These are phyloP conservation scores for Fusarium aywerte DNA, from an alignment of 2,329 filamentous ascomycete genomes.

Conservation along the genomic window DNA sequence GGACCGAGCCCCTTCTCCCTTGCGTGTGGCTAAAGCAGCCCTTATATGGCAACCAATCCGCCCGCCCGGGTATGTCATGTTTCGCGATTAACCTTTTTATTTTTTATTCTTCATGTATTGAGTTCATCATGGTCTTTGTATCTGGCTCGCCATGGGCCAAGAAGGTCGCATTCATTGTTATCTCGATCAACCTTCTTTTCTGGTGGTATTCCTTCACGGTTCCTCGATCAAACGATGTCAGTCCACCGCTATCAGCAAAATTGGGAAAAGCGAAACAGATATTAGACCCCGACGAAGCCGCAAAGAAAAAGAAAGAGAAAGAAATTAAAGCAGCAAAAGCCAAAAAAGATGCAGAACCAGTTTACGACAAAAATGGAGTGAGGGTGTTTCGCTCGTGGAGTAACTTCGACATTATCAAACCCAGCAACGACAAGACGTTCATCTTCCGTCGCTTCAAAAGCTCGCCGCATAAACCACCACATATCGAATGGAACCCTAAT, in stretches of 20 bases:
- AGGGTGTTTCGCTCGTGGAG: constrained; percentile 33
- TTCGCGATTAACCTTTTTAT: constrained; percentile 4
- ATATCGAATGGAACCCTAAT: constrained; percentile 31
- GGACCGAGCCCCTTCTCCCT: constrained; percentile 16
- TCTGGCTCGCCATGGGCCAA: constrained; percentile 35
- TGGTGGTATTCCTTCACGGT: constrained; percentile 22
- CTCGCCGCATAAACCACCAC: constrained; percentile 41
- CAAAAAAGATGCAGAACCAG: not conserved
- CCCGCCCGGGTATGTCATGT: not conserved
- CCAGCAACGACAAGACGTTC: constrained; percentile 21
- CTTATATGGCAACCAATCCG: constrained; percentile 20
- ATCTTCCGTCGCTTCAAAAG: constrained; percentile 41
- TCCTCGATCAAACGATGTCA: not conserved
- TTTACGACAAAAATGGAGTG: constrained; percentile 1
- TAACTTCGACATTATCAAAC: constrained; percentile 34
- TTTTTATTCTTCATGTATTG: not conserved
- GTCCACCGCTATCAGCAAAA: not conserved
- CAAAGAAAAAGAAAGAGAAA: not conserved
- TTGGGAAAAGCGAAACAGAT: not conserved
- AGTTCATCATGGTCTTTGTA: constrained; percentile 25
- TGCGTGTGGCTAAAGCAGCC: constrained; percentile 13
- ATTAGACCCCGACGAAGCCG: not conserved
- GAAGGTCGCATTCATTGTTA: constrained; percentile 5
- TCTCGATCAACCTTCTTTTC: constrained; percentile 18
- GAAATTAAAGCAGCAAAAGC: not conserved